Conservation (phyloP, 306 rosid species). For the Pyrus betulifolia region DNA sequence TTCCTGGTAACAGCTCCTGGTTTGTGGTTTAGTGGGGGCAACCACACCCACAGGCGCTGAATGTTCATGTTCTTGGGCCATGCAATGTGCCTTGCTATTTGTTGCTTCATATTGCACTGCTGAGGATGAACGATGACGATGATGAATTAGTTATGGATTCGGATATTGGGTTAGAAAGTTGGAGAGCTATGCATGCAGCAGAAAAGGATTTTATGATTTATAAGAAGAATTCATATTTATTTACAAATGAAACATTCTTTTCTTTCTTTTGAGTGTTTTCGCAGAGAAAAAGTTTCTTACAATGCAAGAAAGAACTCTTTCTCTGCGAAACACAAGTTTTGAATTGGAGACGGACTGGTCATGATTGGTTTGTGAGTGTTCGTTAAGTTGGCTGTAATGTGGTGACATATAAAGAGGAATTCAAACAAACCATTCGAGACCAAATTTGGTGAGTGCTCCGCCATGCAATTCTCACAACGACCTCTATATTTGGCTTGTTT, state of each 20-base stretch:
- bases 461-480: neutral
- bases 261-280: neutral
- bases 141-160: neutral
- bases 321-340: neutral
- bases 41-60: neutral
- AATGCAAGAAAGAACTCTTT: neutral
- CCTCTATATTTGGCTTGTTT: neutral
- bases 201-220: neutral
- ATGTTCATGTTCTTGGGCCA: conserved; percentile 6
- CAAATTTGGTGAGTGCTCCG: neutral
- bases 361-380: neutral
- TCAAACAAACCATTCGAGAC: neutral
- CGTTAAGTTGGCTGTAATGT: neutral
- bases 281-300: neutral
- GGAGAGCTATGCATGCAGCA: neutral
- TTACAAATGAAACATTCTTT: neutral
- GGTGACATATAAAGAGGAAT: neutral
- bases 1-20: neutral
- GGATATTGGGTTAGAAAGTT: neutral
- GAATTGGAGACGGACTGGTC: neutral
- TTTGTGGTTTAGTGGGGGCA: neutral
- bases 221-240: neutral
- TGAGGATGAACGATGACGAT: neutral
- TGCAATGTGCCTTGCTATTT: conserved; percentile 1
- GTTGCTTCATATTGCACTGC: conserved; percentile 9